Conservation (phyloP, 2,329 filamentous ascomycete species). For the Bipolaris zeicola region DNA sequence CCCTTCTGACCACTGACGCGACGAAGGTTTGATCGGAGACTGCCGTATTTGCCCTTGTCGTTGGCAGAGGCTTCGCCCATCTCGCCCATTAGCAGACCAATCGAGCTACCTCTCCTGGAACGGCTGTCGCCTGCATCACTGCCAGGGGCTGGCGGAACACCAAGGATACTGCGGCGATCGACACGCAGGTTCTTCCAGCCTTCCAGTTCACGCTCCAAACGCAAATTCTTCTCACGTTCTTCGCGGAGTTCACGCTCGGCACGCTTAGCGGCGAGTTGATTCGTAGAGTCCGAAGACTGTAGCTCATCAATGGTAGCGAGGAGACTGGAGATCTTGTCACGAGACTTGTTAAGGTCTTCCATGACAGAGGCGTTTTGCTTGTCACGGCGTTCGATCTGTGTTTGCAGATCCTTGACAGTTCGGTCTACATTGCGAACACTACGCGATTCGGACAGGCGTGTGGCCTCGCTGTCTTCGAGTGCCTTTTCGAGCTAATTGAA, state of each 20-base stretch:
- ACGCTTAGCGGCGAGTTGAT: slow-evolving; percentile 79
- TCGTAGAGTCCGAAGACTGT: slow-evolving; percentile 81
- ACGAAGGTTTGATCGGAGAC: slow-evolving; percentile 42
- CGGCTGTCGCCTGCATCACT: slow-evolving; percentile 52
- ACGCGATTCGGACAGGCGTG: slow-evolving; percentile 79
- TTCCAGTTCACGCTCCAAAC: slow-evolving; percentile 87
- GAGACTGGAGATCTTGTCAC: slow-evolving; percentile 89
- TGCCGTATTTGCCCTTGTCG: slow-evolving; percentile 44
- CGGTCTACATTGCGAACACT: slow-evolving; percentile 92
- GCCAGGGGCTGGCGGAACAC: slow-evolving; percentile 42
- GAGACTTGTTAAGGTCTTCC: slow-evolving; percentile 82
- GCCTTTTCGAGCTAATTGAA: slow-evolving; percentile 77
- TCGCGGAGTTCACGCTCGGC: slow-evolving; percentile 90
- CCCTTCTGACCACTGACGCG: slow-evolving; percentile 55
- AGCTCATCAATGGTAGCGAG: slow-evolving; percentile 92
- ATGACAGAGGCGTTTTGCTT: slow-evolving; percentile 80
- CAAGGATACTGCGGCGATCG: slow-evolving; percentile 57
- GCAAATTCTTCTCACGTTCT: slow-evolving; percentile 79
- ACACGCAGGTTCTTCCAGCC: slow-evolving; percentile 74
- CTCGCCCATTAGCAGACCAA: slow-evolving; percentile 47
- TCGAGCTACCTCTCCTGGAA: slow-evolving; percentile 52
- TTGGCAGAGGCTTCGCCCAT: slow-evolving; percentile 39
- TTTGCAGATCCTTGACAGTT: slow-evolving; percentile 88
- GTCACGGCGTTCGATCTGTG: slow-evolving; percentile 90
- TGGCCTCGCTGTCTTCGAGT: slow-evolving; percentile 80